Conservation (phyloP, 176 grass and related monocot species). For the Eragrostis curvula region DNA sequence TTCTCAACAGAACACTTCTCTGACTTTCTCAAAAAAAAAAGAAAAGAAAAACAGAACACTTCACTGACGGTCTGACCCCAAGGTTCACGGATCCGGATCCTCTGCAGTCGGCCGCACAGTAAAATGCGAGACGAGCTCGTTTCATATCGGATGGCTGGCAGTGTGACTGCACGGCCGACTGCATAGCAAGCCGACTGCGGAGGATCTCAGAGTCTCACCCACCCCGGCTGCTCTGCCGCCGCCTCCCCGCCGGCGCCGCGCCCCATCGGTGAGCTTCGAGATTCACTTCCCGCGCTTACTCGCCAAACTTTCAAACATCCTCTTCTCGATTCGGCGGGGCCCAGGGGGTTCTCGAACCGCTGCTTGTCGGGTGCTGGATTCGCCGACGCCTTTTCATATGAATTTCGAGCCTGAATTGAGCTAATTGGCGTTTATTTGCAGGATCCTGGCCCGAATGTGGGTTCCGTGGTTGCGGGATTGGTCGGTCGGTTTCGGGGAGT, state of each 20-base stretch:
- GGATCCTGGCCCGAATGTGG: not conserved
- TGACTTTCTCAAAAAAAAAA: too few species aligned
- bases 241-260: not conserved
- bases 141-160: too few species aligned
- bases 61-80: too few species aligned
- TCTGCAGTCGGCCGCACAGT: too few species aligned
- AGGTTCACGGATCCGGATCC: too few species aligned
- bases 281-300: not conserved
- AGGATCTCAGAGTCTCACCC: too few species aligned
- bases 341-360: not conserved
- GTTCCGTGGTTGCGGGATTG: slow-evolving; percentile 1
- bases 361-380: not conserved
- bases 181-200: too few species aligned
- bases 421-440: not conserved
- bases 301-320: not conserved
- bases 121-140: too few species aligned
- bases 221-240: not conserved
- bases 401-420: not conserved
- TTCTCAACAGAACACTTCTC: too few species aligned
- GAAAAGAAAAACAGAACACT: too few species aligned
- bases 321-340: not conserved
- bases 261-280: not conserved
- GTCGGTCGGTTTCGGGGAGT: not conserved
- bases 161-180: too few species aligned
- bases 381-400: not conserved